Base-by-base conservation (phyloP, 2,329 filamentous ascomycete genomes). In the Aspergillus caelatus region DNA sequence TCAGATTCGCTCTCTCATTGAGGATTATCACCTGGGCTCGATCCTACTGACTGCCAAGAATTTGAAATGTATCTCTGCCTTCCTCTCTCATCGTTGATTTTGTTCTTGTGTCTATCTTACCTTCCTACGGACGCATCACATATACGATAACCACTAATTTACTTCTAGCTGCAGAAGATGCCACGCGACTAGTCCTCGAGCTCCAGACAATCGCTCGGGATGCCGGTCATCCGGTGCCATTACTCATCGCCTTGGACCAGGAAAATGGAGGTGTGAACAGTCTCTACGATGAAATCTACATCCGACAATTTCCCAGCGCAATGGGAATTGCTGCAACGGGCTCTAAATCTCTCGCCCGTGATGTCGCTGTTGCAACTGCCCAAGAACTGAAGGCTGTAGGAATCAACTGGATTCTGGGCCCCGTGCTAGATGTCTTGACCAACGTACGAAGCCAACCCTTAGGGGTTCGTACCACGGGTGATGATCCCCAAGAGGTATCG, bases 251-350 rank as follows among this genome's bases (percentile, higher is more conserved):
- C 45, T 83, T 98, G 43, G 95, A 98, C 75, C 95, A 99, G 76
- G 95, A 99, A 78, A 98, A 99, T 87, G 95, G 95, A 67, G 94
- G 94, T 3, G 94, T 97, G 77, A 98, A 97, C 81, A 97, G 93
- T 79, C 85, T 98, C 2, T 97, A 96, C 73, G 94, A 98, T 76
- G 93, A 97, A 71, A 92, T 95, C 73, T 95, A 94, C 75, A 94
- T 98, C 70, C 93, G 93, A 68, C 95, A 98, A 76, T 99, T 97
- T 70, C 95, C 95, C 10, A 97, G 94, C 73, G 92, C 94, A 66
- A 98, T 99, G 94, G 94, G 94, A 14, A 86, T 97, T 65, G 93
- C 94, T n/a, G 95, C 95, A 26, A 93, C 94, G 5, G 93, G 94
- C 28, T 94, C 90, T 12, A 89, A 89, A 41, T 88, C 95, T 12